Conservation (phyloP, 2,329 filamentous ascomycete genomes). For the Aspergillus glaucus region DNA sequence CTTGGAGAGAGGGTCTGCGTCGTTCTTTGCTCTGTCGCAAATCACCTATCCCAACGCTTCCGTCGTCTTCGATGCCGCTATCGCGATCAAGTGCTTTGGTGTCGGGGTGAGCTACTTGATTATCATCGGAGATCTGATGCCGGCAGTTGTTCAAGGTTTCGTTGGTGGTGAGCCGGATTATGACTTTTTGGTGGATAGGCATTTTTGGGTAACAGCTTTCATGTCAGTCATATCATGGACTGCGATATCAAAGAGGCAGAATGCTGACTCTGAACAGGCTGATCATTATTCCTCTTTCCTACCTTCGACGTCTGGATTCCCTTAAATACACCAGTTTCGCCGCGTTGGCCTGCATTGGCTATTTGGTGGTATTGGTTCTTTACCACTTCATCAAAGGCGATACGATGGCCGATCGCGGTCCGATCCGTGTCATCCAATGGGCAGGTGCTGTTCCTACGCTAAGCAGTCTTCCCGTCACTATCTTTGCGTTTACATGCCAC, state of each 20-base stretch:
- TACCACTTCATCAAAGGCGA: slow-evolving; percentile 83
- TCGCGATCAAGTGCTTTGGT: slow-evolving; percentile 96
- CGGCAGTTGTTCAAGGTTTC: slow-evolving; percentile 82
- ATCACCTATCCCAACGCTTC: slow-evolving; percentile 95
- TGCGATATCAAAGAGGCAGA: background rate
- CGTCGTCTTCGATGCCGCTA: slow-evolving; percentile 90
- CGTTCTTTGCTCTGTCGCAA: slow-evolving; percentile 95
- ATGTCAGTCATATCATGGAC: slow-evolving; percentile 51
- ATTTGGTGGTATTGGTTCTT: slow-evolving; percentile 85
- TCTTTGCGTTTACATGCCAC: slow-evolving; percentile 99
- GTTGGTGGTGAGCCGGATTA: slow-evolving; percentile 56
- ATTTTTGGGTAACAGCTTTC: slow-evolving; percentile 97
- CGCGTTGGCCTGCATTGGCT: slow-evolving; percentile 86
- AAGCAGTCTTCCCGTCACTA: slow-evolving; percentile 85
- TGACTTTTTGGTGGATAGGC: slow-evolving; percentile 75
- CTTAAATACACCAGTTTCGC: slow-evolving; percentile 95
- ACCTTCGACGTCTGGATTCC: slow-evolving; percentile 83
- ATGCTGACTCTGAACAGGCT: slow-evolving; percentile 49
- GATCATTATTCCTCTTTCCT: slow-evolving; percentile 88
- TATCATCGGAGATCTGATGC: slow-evolving; percentile 98
- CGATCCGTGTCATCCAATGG: slow-evolving; percentile 71
- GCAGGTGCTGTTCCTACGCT: slow-evolving; percentile 71
- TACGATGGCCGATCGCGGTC: slow-evolving; percentile 64
- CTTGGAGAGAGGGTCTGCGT: slow-evolving; percentile 77
- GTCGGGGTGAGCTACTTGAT: slow-evolving; percentile 97